Evolutionary conservation across 768 basidiomycete species (phyloP), one percentile per base, ranked within the genome.

Genomic region (Panaeolus cyanescens): DNA sequence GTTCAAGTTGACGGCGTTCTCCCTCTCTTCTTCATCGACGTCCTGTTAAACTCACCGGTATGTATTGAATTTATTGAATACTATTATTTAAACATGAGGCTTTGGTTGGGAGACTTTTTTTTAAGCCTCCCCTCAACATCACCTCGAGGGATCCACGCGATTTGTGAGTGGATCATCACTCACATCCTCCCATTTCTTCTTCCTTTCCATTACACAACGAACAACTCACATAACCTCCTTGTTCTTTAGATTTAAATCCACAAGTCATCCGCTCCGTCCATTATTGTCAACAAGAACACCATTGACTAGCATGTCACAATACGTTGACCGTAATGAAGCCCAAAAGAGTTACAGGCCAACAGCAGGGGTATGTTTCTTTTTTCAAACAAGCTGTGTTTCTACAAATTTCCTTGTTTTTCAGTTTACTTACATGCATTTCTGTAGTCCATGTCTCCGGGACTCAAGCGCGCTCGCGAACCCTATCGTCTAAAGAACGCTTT

Each of bases 401-500:
- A 15, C 34, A 32, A 34, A 36, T 33, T 25, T 31, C 15, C 9
- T 8, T 31, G 17, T 33, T 28, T 59, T 30, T 28, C 22, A 55
- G 40, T 34, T 33, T 42, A 28, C 20, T 19, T 32, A 53, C 17
- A 32, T 22, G 30, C 56, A 39, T 39, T 31, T 54, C 8, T 32
- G 32, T 67, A 95, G 92, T 77, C 84, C 65, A 93, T 95, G 86
- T 98, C 96, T 20, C 85, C 87, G 15, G 94, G 94, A 50, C 85
- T 99, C 42, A 77, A 85, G 74, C 91, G 96, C 59, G 96, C 96
- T 3, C 88, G 96, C 19, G 85, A 84, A 63, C 96, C 93, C 12
- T 99, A 91, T 76, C 85, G 86, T 32, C 37, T 90, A 37, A 83
- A 83, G 65, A 99, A 99, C 72, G 85, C 88, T 17, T 34, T 96